These are phyloP conservation scores for Ampelocalamus luodianensis DNA, from an alignment of 176 grass and related monocot genomes.

Conservation along the genomic window DNA sequence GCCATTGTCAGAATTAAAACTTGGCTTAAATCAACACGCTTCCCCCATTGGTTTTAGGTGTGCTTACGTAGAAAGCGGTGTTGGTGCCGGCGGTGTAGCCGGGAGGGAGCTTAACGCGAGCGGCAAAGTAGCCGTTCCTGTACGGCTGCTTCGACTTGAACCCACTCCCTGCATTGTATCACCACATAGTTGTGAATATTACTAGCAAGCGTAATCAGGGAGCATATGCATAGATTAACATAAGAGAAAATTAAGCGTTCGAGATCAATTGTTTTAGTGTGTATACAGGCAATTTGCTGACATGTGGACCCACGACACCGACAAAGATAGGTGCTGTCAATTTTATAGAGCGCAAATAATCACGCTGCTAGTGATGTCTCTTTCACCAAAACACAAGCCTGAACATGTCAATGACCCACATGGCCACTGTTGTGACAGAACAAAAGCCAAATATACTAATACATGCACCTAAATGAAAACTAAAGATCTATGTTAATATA, in stretches of 20 bases:
- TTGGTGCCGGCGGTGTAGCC: constrained; percentile 79
- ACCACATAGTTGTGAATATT: background rate
- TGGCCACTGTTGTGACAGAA: background rate
- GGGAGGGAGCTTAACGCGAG: constrained; percentile 60
- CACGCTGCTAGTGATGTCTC: background rate
- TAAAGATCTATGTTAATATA: background rate
- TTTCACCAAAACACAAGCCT: constrained; percentile 8
- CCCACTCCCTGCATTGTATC: constrained; percentile 46
- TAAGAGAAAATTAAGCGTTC: background rate
- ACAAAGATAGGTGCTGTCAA: background rate
- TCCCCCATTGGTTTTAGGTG: no score
- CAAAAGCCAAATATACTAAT: background rate
- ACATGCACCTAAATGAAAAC: background rate
- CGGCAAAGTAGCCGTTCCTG: constrained; percentile 60
- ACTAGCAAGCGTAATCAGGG: background rate
- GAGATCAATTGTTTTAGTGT: background rate
- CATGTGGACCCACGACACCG: background rate
- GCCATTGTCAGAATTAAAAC: background rate
- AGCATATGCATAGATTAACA: background rate
- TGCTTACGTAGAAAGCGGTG: constrained; percentile 69
- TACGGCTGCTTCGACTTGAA: constrained; percentile 66
- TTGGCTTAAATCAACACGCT: no score
- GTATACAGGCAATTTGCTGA: background rate
- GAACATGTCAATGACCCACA: background rate
- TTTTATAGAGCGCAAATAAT: background rate